Evolutionary conservation across 495 filamentous ascomycete genomes (phyloP), one percentile per base, ranked within the genome.

Genomic region (Penicillium subrubescens): DNA sequence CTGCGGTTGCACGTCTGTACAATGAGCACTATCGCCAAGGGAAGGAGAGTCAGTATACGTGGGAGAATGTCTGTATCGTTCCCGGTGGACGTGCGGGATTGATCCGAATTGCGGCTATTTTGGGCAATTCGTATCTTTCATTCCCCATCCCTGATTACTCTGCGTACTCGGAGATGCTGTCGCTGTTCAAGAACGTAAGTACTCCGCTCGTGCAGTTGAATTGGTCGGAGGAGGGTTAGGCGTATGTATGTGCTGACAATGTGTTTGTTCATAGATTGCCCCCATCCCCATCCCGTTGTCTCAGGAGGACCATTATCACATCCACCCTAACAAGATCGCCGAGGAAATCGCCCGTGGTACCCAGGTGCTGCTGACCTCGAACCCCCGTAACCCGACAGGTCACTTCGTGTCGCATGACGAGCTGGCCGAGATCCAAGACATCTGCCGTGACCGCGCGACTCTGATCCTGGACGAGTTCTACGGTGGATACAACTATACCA

Each of bases 51-150:
- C 83, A 96, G 77, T 97, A 98, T 74, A 93, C 90, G n/a, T 97
- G 92, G 90, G 94, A 97, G 80, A 97, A 98, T 78, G 94, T 97
- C n/a, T 93, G 91, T 77, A 96, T 98, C 72, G 94, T 98, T 5
- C 94, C 94, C 44, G 94, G 94, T 75, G 94, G 94, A 29, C 84
- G 94, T 65, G 94, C 94, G 17, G 94, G 94, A 27, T 80, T 98
- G 79, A 96, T 97, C 65, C 86, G 94, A 53, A 96, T 97, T 77
- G 93, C 94, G 3, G 94, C 94, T 25, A 94, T 98, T 14, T 75
- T 98, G 67, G 93, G 93, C 67, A 96, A 97, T 71, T 89, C 93
- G 58, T 97, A 96, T 70, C 84, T 96, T 56, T 91, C 89, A 31
- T 96, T 94, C 83, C 93, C 93, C 68, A 92, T 96, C 67, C 91